Base-by-base conservation (phyloP, 208 protist species). In the Crithidia sp. region DNA sequence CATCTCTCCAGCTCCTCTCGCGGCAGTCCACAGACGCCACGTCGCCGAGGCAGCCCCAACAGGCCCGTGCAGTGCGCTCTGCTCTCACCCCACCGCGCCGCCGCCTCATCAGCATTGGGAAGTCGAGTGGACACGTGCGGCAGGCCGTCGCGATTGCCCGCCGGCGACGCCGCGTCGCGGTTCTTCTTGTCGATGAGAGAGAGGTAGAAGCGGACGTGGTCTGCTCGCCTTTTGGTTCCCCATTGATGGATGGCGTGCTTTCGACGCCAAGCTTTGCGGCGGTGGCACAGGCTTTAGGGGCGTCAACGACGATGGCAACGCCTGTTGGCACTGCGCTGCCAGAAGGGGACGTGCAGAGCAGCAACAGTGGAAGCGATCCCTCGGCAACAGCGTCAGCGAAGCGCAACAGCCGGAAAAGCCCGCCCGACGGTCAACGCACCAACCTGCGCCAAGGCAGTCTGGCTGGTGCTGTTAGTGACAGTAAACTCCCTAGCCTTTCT, bases 111-210 rank as follows among this genome's bases (percentile, higher is more conserved):
- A 79, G 74, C 54, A 69, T 79, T 45, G 55, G 59, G 14, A 74
- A 70, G 54, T 52, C 56, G 16, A 36, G 43, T 8, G 65, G 41
- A 14, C 39, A 69, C 36, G n/a, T 64, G 37, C 67, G 74, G 28
- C 67, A 79, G 60, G 74, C 74, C 6, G 67, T 79, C 19, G 75
- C 75, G 5, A 65, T 74, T 36, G 75, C 68, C 8, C 75, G 62
- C 6, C 67, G 68, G 7, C 61, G 62, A 9, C 68, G 67, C 9
- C 75, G 75, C 7, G 41, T 80, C 6, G 75, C 75, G 4, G 53
- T 80, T 17, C 64, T 80, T 14, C 37, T 80, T 14, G 66, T 80
- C 47, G 75, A 80, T 10, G 75, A 80, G 40, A 50, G 75, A 12
- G 68, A 80, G 36, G 7, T 49, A 16, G 28, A 28, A 9, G 56